phyloP scores from a whole-genome alignment of 2,329 filamentous ascomycete genomes.

The Dactylellina drechsleri region DNA sequence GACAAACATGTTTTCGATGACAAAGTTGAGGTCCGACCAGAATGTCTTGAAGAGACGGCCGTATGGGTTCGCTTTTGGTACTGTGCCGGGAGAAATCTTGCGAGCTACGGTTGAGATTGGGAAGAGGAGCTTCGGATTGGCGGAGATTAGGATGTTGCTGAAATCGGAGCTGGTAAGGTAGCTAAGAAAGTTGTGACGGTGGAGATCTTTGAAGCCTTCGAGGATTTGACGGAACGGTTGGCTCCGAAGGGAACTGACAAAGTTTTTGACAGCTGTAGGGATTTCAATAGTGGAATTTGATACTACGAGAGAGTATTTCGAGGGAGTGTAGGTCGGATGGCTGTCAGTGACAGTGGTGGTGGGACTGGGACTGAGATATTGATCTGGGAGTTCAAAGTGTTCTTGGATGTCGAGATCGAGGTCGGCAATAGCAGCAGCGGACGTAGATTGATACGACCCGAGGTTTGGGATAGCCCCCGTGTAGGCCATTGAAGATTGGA shows the following conservation, averaged over 20 bases:
- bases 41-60: constrained; percentile 15
- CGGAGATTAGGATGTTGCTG: constrained; percentile 39
- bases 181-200: constrained; percentile 22
- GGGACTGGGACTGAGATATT: constrained; percentile 12
- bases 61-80: constrained; percentile 34
- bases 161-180: constrained; percentile 43
- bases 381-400: constrained; percentile 43
- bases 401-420: constrained; percentile 40
- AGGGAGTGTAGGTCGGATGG: not conserved
- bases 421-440: not conserved
- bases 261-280: constrained; percentile 34
- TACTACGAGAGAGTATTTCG: constrained; percentile 35
- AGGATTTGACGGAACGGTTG: constrained; percentile 29
- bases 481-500: constrained; percentile 49
- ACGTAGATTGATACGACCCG: constrained; percentile 28
- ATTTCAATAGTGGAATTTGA: not conserved
- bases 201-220: constrained; percentile 39
- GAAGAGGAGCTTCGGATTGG: constrained; percentile 37
- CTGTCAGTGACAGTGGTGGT: not conserved
- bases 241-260: constrained; percentile 19
- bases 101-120: constrained; percentile 37
- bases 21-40: constrained; percentile 42
- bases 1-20: constrained; percentile 37
- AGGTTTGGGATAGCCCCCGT: constrained; percentile 27
- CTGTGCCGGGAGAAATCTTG: constrained; percentile 29